These are phyloP conservation scores for Coniella lustricola DNA, from an alignment of 2,329 filamentous ascomycete genomes.

Conservation along the genomic window DNA sequence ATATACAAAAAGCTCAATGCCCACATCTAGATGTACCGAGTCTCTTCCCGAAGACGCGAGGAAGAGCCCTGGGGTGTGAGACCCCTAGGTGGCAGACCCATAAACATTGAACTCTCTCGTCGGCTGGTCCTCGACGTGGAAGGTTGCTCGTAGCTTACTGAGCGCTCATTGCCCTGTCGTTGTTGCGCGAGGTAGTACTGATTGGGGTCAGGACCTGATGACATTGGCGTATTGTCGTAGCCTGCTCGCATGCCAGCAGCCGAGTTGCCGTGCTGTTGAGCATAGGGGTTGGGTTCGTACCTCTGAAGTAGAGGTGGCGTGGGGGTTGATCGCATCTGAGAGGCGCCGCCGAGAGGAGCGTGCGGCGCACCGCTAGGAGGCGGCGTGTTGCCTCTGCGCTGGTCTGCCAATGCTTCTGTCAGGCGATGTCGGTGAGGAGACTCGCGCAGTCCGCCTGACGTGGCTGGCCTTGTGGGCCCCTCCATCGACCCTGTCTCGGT, in stretches of 20 bases:
- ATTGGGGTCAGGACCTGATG: constrained; percentile 29
- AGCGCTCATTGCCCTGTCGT: constrained; percentile 22
- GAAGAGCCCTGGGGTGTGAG: constrained; percentile 44
- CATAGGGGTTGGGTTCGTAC: constrained; percentile 38
- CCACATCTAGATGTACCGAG: constrained; percentile 32
- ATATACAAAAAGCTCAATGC: constrained; percentile 1
- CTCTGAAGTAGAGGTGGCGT: constrained; percentile 37
- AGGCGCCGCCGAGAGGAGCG: constrained; percentile 21
- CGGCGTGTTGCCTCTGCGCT: constrained; percentile 39
- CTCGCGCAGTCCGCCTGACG: constrained; percentile 34
- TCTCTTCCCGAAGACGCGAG: constrained; percentile 49
- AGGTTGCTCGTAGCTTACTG: constrained; percentile 28
- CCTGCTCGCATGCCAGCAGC: constrained; percentile 31
- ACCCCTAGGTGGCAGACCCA: constrained; percentile 38
- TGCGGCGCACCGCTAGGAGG: constrained; percentile 26
- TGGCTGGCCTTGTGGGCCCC: constrained; percentile 38
- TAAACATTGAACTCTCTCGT: constrained; percentile 56
- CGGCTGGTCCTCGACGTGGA: constrained; percentile 37
- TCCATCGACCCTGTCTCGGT: constrained; percentile 14
- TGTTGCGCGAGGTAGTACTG: constrained; percentile 22
- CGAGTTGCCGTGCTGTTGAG: constrained; percentile 27
- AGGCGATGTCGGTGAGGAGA: constrained; percentile 47
- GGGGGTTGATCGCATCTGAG: constrained; percentile 29
- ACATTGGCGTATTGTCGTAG: constrained; percentile 37
- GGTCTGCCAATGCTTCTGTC: constrained; percentile 32